Percentiles rank a stretch among this genome's conserved stretches.
phyloP scores from a whole-genome alignment of 768 basidiomycete species.

The Auricularia sp. region DNA sequence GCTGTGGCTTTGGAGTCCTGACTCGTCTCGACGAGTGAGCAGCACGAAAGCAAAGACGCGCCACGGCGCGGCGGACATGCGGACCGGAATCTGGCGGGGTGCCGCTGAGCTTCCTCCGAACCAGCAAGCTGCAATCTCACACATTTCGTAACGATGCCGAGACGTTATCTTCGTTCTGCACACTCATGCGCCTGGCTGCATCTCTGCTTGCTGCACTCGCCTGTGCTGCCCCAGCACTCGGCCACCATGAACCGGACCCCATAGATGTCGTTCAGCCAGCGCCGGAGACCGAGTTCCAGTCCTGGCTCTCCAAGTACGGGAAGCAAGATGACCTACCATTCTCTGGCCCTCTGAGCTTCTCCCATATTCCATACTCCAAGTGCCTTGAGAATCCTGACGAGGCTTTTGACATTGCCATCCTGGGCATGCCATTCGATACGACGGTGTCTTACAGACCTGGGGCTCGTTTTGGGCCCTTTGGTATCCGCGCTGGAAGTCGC shows the following conservation, averaged over 20 bases:
- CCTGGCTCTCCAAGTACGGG: slow-evolving; percentile 10
- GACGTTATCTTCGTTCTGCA: no score
- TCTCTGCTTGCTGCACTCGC: background rate
- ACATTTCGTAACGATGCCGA: no score
- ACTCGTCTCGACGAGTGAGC: background rate
- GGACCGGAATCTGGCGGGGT: no score
- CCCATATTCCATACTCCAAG: slow-evolving; percentile 64
- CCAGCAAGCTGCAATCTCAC: no score
- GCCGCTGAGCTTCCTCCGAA: no score
- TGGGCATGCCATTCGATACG: slow-evolving; percentile 78
- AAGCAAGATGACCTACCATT: slow-evolving; percentile 53
- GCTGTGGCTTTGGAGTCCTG: background rate
- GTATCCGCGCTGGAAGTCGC: slow-evolving; percentile 71
- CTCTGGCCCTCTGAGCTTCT: slow-evolving; percentile 75
- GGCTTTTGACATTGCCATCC: slow-evolving; percentile 63
- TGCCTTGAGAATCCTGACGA: slow-evolving; percentile 53
- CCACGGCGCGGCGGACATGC: no score
- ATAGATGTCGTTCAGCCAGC: background rate
- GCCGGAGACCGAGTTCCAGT: background rate
- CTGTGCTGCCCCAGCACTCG: background rate
- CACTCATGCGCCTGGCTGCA: no score
- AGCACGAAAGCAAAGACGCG: no score
- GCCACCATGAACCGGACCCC: no score
- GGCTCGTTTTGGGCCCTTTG: slow-evolving; percentile 81
- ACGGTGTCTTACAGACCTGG: slow-evolving; percentile 46